These are phyloP conservation scores for Eimeria sp. DNA, from an alignment of 169 alveolate genomes.

Conservation along the genomic window DNA sequence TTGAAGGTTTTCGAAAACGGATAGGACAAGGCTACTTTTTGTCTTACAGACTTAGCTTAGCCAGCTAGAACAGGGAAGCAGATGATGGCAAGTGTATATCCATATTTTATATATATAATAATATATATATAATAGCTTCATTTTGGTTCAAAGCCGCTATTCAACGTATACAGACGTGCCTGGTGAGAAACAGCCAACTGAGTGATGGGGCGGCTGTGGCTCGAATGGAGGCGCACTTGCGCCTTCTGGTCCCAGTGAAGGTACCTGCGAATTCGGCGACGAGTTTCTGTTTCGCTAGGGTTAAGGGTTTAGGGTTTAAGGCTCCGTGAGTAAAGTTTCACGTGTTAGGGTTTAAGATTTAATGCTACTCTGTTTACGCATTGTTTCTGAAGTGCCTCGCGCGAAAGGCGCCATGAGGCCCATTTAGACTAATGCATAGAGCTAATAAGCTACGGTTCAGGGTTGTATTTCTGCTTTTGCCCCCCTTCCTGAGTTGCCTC, in stretches of 20 bases:
- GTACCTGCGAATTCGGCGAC: slow-evolving; percentile 38
- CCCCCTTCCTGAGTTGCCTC: neutral
- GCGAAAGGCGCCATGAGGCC: no score
- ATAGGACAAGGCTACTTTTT: neutral
- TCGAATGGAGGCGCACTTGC: slow-evolving; percentile 78
- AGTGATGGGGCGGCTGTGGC: slow-evolving; percentile 56
- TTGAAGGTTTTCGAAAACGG: neutral
- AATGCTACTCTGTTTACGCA: no score
- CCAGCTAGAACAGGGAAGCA: neutral
- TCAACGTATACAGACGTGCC: neutral
- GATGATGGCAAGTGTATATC: neutral
- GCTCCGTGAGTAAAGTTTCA: neutral
- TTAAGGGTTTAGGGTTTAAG: neutral
- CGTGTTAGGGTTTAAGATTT: neutral
- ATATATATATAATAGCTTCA: neutral
- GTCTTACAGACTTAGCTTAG: neutral
- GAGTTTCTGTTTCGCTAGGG: neutral
- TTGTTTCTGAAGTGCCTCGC: no score
- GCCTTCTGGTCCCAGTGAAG: slow-evolving; percentile 81
- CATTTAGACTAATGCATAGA: neutral
- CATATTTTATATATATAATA: no score
- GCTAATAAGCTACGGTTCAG: neutral
- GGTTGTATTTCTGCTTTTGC: neutral
- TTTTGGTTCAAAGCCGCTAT: neutral
- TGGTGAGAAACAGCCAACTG: slow-evolving; percentile 56